Conservation (phyloP, 1,284 basidiomycete species). For the Exobasidium cylindrosporum region DNA sequence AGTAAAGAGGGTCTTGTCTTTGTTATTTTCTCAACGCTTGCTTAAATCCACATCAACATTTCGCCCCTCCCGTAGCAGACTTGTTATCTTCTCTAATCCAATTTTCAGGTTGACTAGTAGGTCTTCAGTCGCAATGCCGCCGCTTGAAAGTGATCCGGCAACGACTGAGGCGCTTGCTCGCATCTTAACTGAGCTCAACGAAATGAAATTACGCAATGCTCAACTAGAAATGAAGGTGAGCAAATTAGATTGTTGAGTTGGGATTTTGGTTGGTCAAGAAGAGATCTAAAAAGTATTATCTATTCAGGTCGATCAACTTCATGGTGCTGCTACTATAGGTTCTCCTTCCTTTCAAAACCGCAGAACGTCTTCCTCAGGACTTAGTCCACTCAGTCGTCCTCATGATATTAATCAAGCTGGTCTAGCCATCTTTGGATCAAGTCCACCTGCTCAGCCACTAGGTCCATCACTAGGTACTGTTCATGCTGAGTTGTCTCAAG, state of each 20-base stretch:
- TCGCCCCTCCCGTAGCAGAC: no score
- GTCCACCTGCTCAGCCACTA: conserved; percentile 37
- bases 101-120: no score
- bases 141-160: background rate
- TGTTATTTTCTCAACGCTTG: no score
- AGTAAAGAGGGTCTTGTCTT: no score
- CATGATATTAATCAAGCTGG: conserved; percentile 24
- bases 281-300: no score
- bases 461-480: conserved; percentile 26
- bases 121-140: background rate
- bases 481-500: background rate
- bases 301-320: conserved; percentile 29
- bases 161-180: conserved; percentile 25
- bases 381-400: conserved; percentile 29
- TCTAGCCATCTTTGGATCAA: conserved; percentile 26
- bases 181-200: conserved; percentile 42
- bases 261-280: no score
- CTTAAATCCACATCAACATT: no score
- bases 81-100: no score
- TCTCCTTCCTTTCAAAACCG: conserved; percentile 32
- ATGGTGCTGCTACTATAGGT: conserved; percentile 29
- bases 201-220: conserved; percentile 41
- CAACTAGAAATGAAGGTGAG: conserved; percentile 45
- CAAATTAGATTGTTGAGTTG: background rate
- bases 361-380: conserved; percentile 28